Percentiles rank a stretch among this genome's conserved stretches.
These are phyloP conservation scores for Globisporangium viniferum DNA, from an alignment of 352 stramenopile species.

Conservation along the genomic window DNA sequence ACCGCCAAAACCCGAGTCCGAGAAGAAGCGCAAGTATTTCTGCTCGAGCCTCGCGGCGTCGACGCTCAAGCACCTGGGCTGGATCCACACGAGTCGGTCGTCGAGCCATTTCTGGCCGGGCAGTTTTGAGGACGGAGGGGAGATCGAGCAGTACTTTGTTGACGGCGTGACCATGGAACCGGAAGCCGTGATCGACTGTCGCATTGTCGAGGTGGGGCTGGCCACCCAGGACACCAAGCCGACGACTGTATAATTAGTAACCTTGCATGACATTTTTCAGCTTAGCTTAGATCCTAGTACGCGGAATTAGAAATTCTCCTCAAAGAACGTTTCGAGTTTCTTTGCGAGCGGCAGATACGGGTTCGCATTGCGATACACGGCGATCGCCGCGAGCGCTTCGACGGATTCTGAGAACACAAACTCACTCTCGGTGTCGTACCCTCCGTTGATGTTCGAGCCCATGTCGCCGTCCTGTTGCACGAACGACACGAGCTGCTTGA, in stretches of 20 bases:
- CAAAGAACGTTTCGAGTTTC: constrained; percentile 74
- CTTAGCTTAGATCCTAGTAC: neutral
- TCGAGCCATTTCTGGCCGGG: constrained; percentile 82
- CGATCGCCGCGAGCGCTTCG: constrained; percentile 66
- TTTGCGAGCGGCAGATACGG: constrained; percentile 73
- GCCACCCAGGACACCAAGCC: constrained; percentile 34
- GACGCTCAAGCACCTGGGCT: constrained; percentile 76
- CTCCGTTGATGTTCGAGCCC: constrained; percentile 35
- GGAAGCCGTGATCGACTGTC: constrained; percentile 76
- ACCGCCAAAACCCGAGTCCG: neutral
- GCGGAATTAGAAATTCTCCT: constrained; percentile 58
- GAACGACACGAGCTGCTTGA: constrained; percentile 77
- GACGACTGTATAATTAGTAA: neutral
- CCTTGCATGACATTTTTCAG: neutral
- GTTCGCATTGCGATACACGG: constrained; percentile 75
- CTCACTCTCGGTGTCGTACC: constrained; percentile 61
- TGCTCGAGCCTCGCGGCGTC: constrained; percentile 79
- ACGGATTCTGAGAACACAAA: constrained; percentile 82
- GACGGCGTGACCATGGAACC: constrained; percentile 39
- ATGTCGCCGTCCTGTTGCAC: constrained; percentile 76
- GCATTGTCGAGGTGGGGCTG: constrained; percentile 76
- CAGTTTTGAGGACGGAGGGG: constrained; percentile 77
- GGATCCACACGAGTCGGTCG: constrained; percentile 64
- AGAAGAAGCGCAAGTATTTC: constrained; percentile 76
- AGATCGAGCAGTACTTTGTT: constrained; percentile 61